Evolutionary conservation across 2,329 filamentous ascomycete species (phyloP), one percentile per base, ranked within the genome.

Genomic region (Neofusicoccum umdonicola): DNA sequence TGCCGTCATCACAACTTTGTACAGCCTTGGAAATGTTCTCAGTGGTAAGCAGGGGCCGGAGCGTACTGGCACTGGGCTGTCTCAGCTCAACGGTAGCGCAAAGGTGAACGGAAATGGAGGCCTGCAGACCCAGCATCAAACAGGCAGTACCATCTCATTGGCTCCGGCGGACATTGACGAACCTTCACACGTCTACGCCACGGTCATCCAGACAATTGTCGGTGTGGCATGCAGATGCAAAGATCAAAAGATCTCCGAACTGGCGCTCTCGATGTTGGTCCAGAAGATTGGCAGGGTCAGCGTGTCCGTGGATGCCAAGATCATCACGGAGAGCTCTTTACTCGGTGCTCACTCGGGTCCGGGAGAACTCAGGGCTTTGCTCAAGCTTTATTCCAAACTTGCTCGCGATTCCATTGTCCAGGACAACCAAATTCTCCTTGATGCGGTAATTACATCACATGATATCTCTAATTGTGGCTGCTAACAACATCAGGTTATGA

Each of bases 231-330:
- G 85, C 22, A 88, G 87, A 65, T 93, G 89, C 73, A 86, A 90
- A 54, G 93, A 99, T 71, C 88, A 92, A 66, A 97, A 97, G 78
- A 96, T 99, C 62, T 95, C 90, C 6, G 93, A 93, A 4, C 82
- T 99, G 61, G 94, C 93, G 2, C 90, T 97, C 71, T 96, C 93
- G 0, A 97, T 99, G 88, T 86, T 99, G 27, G 80, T 97, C n/a
- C 95, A 99, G 73, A 98, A 99, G 77, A 86, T 98, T 65, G 89
- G 90, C 66, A 94, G 95, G 77, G 87, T 97, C 63, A 95, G 87
- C 72, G 83, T 86, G 66, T 81, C 85, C 4, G 90, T 97, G 2
- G 93, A 98, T 80, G 88, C 90, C 35, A 89, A 90, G 63, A 95
- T 99, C 66, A 89, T 98, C 63, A 87, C 87, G 15, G 93, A 96